phyloP scores from a whole-genome alignment of 345 rosid genomes.

The Salix brachista region DNA sequence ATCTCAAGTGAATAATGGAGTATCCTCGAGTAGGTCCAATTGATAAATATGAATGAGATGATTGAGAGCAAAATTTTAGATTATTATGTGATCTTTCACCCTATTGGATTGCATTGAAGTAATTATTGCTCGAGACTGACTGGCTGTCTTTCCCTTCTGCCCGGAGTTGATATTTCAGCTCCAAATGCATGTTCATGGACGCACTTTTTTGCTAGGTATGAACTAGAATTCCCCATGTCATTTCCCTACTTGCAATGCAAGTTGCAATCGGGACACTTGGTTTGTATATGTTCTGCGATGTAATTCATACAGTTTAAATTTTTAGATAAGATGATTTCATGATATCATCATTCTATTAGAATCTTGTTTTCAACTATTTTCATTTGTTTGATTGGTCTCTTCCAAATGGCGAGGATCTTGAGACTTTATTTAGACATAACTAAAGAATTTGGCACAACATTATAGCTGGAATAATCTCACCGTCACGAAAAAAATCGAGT shows the following conservation, averaged over 20 bases:
- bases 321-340: too few species aligned
- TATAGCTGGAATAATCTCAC: too few species aligned
- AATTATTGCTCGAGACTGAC: slow-evolving; percentile 13
- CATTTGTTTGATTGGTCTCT: too few species aligned
- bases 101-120: background rate
- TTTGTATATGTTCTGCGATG: background rate
- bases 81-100: slow-evolving; percentile 20
- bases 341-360: too few species aligned
- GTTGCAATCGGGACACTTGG: slow-evolving; percentile 2
- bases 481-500: too few species aligned
- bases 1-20: slow-evolving; percentile 4
- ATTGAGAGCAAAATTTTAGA: slow-evolving; percentile 10
- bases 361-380: too few species aligned
- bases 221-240: background rate
- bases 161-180: slow-evolving; percentile 14
- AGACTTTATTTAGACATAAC: too few species aligned
- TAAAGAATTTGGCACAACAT: too few species aligned
- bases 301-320: too few species aligned
- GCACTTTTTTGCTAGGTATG: background rate
- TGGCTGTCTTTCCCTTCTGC: slow-evolving; percentile 2
- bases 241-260: background rate
- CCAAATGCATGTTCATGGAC: slow-evolving; percentile 1
- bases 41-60: background rate
- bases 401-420: too few species aligned
- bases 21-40: slow-evolving; percentile 6